Conservation (phyloP, 1,139 yeast species). For the Lodderomyces pseudojiufengensis region DNA sequence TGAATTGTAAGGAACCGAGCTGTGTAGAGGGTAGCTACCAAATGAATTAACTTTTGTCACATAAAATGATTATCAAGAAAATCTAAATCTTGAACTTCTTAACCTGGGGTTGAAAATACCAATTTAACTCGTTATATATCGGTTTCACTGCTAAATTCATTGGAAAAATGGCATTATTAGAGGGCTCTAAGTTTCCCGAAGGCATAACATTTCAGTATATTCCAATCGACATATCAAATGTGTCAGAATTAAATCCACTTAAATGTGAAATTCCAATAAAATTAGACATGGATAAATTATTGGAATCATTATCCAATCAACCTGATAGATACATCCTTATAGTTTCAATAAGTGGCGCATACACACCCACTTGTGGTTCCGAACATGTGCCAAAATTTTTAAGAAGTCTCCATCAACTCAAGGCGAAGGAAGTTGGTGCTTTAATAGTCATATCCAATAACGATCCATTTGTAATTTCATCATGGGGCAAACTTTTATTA, state of each 20-base stretch:
- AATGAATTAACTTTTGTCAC: no score
- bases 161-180: conserved; percentile 14
- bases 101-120: no score
- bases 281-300: conserved; percentile 23
- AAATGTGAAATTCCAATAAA: conserved; percentile 45
- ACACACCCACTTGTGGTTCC: conserved; percentile 86
- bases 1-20: no score
- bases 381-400: conserved; percentile 69
- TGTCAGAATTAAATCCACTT: conserved; percentile 39
- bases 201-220: conserved; percentile 53
- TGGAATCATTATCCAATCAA: conserved; percentile 37
- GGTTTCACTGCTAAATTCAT: no score
- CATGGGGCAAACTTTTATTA: conserved; percentile 72
- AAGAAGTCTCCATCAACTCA: conserved; percentile 45
- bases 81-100: no score
- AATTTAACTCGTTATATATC: no score
- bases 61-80: no score
- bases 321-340: conserved; percentile 64
- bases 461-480: conserved; percentile 76
- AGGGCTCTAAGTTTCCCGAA: conserved; percentile 45
- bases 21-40: no score
- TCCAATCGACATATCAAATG: conserved; percentile 40
- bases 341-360: conserved; percentile 88
- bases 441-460: conserved; percentile 69
- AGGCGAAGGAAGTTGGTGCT: conserved; percentile 62